Percentiles rank a stretch among this genome's conserved stretches.
These are phyloP conservation scores for Salix suchowensis DNA, from an alignment of 345 rosid species.

Conservation along the genomic window DNA sequence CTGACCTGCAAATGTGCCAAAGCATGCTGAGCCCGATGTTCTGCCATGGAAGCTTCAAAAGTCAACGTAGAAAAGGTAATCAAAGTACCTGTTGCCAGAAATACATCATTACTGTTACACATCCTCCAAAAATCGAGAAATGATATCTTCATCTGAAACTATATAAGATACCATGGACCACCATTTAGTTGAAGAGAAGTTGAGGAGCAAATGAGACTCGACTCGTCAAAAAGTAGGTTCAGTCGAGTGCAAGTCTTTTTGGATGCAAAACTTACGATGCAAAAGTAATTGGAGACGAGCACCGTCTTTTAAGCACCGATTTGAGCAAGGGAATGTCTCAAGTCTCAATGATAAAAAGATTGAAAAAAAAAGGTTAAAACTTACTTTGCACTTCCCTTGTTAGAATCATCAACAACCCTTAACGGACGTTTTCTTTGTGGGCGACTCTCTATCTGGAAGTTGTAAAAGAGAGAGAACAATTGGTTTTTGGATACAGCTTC, in stretches of 20 bases:
- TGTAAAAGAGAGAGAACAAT: neutral
- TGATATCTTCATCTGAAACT: neutral
- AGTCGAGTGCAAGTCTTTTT: neutral
- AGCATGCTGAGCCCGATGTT: slow-evolving; percentile 69
- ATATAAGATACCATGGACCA: neutral
- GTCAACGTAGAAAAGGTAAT: slow-evolving; percentile 83
- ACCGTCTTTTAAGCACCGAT: neutral
- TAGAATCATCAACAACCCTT: slow-evolving; percentile 76
- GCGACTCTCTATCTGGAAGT: slow-evolving; percentile 81
- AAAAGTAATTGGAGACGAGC: neutral
- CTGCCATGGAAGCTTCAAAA: slow-evolving; percentile 98
- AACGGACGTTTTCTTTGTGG: slow-evolving; percentile 70
- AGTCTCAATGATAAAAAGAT: too few relatives aligned
- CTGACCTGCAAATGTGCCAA: slow-evolving; percentile 78
- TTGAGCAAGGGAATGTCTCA: neutral
- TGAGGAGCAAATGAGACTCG: neutral
- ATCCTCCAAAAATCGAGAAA: neutral
- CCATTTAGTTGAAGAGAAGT: neutral
- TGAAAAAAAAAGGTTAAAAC: slow-evolving; percentile 7
- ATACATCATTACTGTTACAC: neutral
- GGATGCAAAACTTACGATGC: neutral
- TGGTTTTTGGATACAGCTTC: neutral
- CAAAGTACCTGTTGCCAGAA: slow-evolving; percentile 65
- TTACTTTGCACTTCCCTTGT: slow-evolving; percentile 77
- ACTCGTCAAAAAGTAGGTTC: neutral